These are phyloP conservation scores for Aspergillus neoniger DNA, from an alignment of 2,329 filamentous ascomycete species.

Conservation along the genomic window DNA sequence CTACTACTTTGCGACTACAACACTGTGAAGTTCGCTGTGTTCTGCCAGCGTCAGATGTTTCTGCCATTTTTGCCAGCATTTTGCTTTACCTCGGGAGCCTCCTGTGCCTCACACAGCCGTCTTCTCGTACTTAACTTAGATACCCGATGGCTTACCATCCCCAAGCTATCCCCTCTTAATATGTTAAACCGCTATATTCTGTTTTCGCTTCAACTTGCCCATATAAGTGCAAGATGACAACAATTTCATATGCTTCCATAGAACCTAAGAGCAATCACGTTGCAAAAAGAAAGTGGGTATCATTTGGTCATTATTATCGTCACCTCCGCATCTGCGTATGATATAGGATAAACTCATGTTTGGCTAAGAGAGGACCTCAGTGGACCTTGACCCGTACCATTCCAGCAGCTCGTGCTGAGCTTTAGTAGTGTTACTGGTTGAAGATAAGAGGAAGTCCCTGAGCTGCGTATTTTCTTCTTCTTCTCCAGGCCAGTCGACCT, in stretches of 20 bases:
- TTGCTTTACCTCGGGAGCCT: background rate
- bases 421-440: slow-evolving; percentile 42
- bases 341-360: background rate
- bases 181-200: background rate
- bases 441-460: slow-evolving; percentile 70
- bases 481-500: slow-evolving; percentile 80
- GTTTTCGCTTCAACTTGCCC: background rate
- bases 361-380: slow-evolving; percentile 66
- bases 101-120: background rate
- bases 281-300: slow-evolving; percentile 12
- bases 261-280: background rate
- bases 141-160: background rate
- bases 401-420: slow-evolving; percentile 66
- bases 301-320: slow-evolving; percentile 21
- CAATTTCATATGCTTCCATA: too few relatives aligned
- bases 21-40: slow-evolving; percentile 35
- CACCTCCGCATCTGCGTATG: background rate
- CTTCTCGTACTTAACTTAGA: background rate
- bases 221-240: too few relatives aligned
- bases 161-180: background rate
- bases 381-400: slow-evolving; percentile 76
- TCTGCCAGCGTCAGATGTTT: background rate
- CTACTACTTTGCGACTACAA: slow-evolving; percentile 81
- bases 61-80: slow-evolving; percentile 14
- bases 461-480: slow-evolving; percentile 72